Evolutionary conservation across 2,329 filamentous ascomycete species (phyloP).

Genomic region (Elsinoe ampelina): DNA sequence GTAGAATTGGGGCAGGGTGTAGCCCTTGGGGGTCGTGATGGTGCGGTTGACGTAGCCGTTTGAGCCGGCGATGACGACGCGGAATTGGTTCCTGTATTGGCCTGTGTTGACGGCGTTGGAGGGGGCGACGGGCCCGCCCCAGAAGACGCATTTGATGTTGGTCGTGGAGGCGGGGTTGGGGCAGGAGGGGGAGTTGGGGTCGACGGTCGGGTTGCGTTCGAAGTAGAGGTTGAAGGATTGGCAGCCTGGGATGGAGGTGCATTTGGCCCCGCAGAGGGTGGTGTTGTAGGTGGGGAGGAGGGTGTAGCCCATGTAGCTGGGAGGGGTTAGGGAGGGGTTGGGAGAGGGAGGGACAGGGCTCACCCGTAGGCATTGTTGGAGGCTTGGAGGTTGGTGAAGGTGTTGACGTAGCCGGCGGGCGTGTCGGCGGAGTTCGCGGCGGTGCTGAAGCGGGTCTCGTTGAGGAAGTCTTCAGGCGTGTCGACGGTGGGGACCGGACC

Average conservation of each 20-base stretch:
- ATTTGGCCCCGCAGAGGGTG: constrained; percentile 13
- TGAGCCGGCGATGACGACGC: constrained; percentile 26
- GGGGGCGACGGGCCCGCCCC: constrained; percentile 15
- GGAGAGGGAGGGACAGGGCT: neutral
- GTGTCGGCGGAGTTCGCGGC: constrained; percentile 20
- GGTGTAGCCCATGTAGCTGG: constrained; percentile 22
- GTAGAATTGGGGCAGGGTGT: constrained; percentile 18
- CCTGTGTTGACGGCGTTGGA: constrained; percentile 17
- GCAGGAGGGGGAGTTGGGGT: constrained; percentile 18
- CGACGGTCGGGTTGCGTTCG: constrained; percentile 17
- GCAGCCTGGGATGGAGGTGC: constrained; percentile 14
- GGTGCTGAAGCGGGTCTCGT: constrained; percentile 17
- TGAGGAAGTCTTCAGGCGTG: constrained; percentile 21
- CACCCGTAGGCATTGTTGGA: constrained; percentile 18
- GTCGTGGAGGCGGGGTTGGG: constrained; percentile 16
- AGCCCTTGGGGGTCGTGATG: constrained; percentile 22
- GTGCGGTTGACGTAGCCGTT: constrained; percentile 25
- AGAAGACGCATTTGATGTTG: constrained; percentile 19
- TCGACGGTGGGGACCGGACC: constrained; percentile 17
- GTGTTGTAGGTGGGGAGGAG: constrained; percentile 14
- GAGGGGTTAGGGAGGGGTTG: neutral
- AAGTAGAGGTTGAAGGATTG: constrained; percentile 17
- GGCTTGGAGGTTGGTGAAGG: constrained; percentile 23
- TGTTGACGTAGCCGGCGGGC: constrained; percentile 21
- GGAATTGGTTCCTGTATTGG: constrained; percentile 21